A percentile compares a stretch with the other conserved stretches of the same genome.
Evolutionary conservation across 2,329 filamentous ascomycete genomes (phyloP).

Genomic region (Xylaria multiplex): DNA sequence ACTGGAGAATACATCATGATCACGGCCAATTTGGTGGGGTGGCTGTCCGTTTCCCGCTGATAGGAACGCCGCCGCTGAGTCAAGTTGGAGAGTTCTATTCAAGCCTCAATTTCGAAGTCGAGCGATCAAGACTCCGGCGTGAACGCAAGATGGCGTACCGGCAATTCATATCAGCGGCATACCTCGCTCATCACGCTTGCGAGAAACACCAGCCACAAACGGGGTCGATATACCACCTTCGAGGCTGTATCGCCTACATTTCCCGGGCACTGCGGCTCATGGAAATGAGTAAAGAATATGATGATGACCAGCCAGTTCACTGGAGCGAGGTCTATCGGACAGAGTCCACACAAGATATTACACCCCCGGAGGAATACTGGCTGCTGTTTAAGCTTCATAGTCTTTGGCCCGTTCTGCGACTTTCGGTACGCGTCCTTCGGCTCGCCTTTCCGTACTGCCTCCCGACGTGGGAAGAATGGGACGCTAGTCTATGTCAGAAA

Average conservation of each 20-base stretch:
- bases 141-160: slow-evolving; percentile 36
- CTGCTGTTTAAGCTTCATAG: slow-evolving; percentile 42
- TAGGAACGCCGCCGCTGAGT: slow-evolving; percentile 25
- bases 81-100: slow-evolving; percentile 36
- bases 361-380: slow-evolving; percentile 40
- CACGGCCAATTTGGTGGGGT: slow-evolving; percentile 23
- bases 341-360: slow-evolving; percentile 13
- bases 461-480: slow-evolving; percentile 41
- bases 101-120: slow-evolving; percentile 28
- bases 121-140: slow-evolving; percentile 32
- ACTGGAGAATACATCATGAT: slow-evolving; percentile 18
- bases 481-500: slow-evolving; percentile 34
- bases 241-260: slow-evolving; percentile 33
- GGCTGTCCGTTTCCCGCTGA: slow-evolving; percentile 33
- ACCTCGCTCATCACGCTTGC: slow-evolving; percentile 35
- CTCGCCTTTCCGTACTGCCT: slow-evolving; percentile 36
- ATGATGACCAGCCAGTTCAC: slow-evolving; percentile 40
- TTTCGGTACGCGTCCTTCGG: slow-evolving; percentile 40
- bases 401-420: slow-evolving; percentile 41
- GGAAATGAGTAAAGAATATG: slow-evolving; percentile 38
- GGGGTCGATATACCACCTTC: slow-evolving; percentile 35
- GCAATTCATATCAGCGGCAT: slow-evolving; percentile 33
- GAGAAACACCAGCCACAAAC: slow-evolving; percentile 14
- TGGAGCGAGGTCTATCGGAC: slow-evolving; percentile 40
- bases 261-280: slow-evolving; percentile 37